These are phyloP conservation scores for Zhuliangozyma blackwelliae DNA, from an alignment of 1,139 yeast genomes.

Conservation along the genomic window DNA sequence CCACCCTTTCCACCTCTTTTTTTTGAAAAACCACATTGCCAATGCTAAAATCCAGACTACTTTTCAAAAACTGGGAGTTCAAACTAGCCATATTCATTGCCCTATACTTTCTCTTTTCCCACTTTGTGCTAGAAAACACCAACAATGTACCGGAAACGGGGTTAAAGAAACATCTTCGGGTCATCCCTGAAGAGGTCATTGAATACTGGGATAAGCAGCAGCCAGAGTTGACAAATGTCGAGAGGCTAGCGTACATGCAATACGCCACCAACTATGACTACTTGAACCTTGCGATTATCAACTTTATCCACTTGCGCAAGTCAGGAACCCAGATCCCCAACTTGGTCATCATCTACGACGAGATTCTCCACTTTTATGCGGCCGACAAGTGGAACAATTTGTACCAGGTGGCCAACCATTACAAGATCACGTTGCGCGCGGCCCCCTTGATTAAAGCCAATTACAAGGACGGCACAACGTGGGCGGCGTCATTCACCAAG, in stretches of 20 bases:
- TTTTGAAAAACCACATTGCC: no score
- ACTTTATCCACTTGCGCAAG: slow-evolving; percentile 21
- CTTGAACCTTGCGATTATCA: slow-evolving; percentile 29
- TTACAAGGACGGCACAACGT: slow-evolving; percentile 22
- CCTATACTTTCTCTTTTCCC: slow-evolving; percentile 19
- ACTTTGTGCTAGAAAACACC: slow-evolving; percentile 11
- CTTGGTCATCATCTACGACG: slow-evolving; percentile 24
- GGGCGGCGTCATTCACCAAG: slow-evolving; percentile 55
- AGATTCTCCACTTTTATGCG: slow-evolving; percentile 13
- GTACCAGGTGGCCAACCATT: slow-evolving; percentile 11
- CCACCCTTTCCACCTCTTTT: no score
- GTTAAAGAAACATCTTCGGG: slow-evolving; percentile 16
- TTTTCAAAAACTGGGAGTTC: slow-evolving; percentile 21
- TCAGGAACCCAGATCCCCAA: slow-evolving; percentile 19
- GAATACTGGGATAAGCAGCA: slow-evolving; percentile 10
- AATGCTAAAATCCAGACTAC: no score
- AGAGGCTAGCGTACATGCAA: slow-evolving; percentile 28
- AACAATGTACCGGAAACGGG: slow-evolving; percentile 11
- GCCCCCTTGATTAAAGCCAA: slow-evolving; percentile 14
- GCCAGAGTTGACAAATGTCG: slow-evolving; percentile 3
- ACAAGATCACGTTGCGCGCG: slow-evolving; percentile 19
- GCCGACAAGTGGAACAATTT: slow-evolving; percentile 12
- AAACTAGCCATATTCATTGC: slow-evolving; percentile 20
- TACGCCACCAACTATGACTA: slow-evolving; percentile 34
- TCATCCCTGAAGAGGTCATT: slow-evolving; percentile 21